Conservation (phyloP, 345 rosid species). For the Streptanthus diversifolius region DNA sequence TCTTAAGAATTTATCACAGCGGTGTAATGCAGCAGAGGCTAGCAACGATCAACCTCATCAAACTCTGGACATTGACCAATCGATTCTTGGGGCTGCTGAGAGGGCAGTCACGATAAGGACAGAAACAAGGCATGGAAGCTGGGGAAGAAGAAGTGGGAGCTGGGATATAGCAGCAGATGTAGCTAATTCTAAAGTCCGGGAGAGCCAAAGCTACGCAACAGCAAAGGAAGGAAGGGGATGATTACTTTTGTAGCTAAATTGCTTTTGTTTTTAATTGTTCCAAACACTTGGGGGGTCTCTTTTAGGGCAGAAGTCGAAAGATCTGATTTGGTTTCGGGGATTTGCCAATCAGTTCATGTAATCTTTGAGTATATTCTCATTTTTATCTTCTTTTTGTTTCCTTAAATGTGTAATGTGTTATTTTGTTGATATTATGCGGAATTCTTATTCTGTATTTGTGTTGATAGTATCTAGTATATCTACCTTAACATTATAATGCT, state of each 20-base stretch:
- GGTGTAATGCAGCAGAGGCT: constrained; percentile 64
- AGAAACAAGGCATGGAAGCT: constrained; percentile 66
- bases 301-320: constrained; percentile 13
- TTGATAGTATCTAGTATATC: not conserved
- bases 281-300: not conserved
- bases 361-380: constrained; percentile 18
- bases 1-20: constrained; percentile 82
- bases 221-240: constrained; percentile 41
- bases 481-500: not conserved
- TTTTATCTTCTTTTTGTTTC: not conserved
- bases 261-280: not conserved
- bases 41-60: constrained; percentile 51
- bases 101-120: constrained; percentile 65
- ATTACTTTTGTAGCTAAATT: not conserved
- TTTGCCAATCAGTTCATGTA: constrained; percentile 18
- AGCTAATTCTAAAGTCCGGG: constrained; percentile 53
- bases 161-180: constrained; percentile 63
- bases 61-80: constrained; percentile 45
- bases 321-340: constrained; percentile 13
- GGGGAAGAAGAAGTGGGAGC: constrained; percentile 63
- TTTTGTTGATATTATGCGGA: constrained; percentile 18
- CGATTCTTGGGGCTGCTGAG: constrained; percentile 49
- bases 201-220: constrained; percentile 47
- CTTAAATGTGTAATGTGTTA: constrained; percentile 8
- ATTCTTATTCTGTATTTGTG: not conserved